These are phyloP conservation scores for Linum tenue DNA, from an alignment of 345 rosid genomes.

Conservation along the genomic window DNA sequence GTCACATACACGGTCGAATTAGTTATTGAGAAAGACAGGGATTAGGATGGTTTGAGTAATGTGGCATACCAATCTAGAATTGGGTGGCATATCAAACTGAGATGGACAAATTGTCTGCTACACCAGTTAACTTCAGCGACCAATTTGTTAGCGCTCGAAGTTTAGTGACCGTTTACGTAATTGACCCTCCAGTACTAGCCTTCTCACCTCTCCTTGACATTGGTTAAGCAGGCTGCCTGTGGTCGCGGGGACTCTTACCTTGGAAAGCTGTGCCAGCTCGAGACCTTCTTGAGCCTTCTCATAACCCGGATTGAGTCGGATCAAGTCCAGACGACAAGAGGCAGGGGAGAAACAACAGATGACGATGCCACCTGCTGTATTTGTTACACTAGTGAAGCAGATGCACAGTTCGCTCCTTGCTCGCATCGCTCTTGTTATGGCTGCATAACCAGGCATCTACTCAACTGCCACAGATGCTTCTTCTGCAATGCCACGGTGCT, in stretches of 20 bases:
- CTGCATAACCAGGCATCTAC: constrained; percentile 91
- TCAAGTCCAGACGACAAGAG: constrained; percentile 23
- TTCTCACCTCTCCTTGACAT: neutral
- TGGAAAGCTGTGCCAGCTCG: constrained; percentile 50
- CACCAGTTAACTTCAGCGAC: too few species aligned
- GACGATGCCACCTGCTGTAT: constrained; percentile 76
- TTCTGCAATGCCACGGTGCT: constrained; percentile 78
- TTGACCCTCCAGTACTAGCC: neutral
- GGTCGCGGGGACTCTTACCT: constrained; percentile 42
- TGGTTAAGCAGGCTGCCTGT: constrained; percentile 49
- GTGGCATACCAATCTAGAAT: too few species aligned
- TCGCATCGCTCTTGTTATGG: constrained; percentile 79
- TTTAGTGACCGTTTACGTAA: too few species aligned
- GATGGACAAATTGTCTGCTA: too few species aligned
- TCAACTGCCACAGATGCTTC: constrained; percentile 86
- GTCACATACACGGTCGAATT: too few species aligned
- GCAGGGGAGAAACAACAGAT: constrained; percentile 27
- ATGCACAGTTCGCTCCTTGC: constrained; percentile 71
- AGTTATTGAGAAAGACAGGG: too few species aligned
- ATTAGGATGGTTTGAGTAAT: too few species aligned
- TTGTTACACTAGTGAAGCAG: constrained; percentile 58
- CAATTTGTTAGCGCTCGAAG: too few species aligned
- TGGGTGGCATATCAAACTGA: too few species aligned
- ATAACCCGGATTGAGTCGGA: constrained; percentile 34
- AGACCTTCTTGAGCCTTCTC: constrained; percentile 53